Evolutionary conservation across 2,329 filamentous ascomycete species (phyloP), one percentile per base, ranked within the genome.

Genomic region (Apiospora pterosperma): DNA sequence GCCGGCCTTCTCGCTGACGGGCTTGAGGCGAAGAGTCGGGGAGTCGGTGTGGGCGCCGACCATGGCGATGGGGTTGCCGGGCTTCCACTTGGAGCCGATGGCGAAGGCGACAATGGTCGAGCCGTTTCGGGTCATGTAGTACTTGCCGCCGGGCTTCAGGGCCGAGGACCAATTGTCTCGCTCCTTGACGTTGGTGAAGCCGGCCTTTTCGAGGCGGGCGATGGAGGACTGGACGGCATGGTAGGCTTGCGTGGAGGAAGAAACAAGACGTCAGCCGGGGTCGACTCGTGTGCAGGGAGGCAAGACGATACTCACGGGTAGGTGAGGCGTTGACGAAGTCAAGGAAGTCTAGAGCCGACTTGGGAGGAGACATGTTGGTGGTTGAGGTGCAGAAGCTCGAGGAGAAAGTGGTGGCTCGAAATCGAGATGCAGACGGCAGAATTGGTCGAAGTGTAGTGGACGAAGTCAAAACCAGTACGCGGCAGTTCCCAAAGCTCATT

Each of bases 11-110:
- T 95, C 97, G 75, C 92, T 97, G 48, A 97, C 90, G 14, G 96
- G 96, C 83, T 99, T 99, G 76, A 99, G 84, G 66, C 95, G 90
- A 61, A 99, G 86, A 71, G 92, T 94, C 6, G 93, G 93, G 12
- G 94, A 97, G 80, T 99, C 96, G 65, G 96, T 98, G 79, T 99
- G 95, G 42, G 96, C 94, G 71, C 95, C 96, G 67, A 99, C 88
- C 87, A 98, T 97, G 76, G 92, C 86, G 68, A 97, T 90, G 10
- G 94, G 90, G 77, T 97, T 97, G 55, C 95, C 95, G 2, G 95
- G 89, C 75, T 90, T 90, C 95, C 95, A 99, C 81, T 92, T 90
- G 73, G 88, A 87, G 74, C 95, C 95, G 73, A 98, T 90, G 67
- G 92, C 92, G 79, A 98, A 98, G 68, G 94, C 94, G 65, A 97